These are phyloP conservation scores for Plantago lanceolata DNA, from an alignment of 305 asterid genomes.

Conservation along the genomic window DNA sequence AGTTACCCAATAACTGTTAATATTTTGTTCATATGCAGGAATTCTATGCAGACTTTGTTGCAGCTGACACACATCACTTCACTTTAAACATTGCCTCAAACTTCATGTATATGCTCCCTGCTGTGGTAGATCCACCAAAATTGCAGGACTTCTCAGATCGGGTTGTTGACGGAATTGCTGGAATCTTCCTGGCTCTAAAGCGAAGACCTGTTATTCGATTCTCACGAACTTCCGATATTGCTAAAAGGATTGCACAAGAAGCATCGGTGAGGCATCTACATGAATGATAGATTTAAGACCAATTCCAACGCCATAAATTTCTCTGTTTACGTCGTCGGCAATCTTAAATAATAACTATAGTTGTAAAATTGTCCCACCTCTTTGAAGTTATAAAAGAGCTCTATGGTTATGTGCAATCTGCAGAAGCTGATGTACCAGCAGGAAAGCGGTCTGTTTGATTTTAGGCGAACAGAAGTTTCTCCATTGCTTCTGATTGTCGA, in stretches of 20 bases:
- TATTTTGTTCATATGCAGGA: slow-evolving; percentile 60
- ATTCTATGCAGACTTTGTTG: slow-evolving; percentile 88
- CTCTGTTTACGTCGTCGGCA: slow-evolving; percentile 13
- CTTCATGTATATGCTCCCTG: slow-evolving; percentile 86
- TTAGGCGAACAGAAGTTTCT: slow-evolving; percentile 87
- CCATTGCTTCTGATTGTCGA: slow-evolving; percentile 85
- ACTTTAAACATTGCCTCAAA: slow-evolving; percentile 68
- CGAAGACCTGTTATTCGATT: slow-evolving; percentile 87
- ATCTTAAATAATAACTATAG: slow-evolving; percentile 14
- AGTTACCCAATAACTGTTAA: slow-evolving; percentile 21
- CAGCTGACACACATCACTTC: slow-evolving; percentile 83
- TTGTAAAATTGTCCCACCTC: slow-evolving; percentile 11
- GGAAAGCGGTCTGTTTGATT: slow-evolving; percentile 95
- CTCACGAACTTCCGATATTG: slow-evolving; percentile 83
- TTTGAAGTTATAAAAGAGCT: slow-evolving; percentile 14
- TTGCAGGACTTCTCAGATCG: slow-evolving; percentile 76
- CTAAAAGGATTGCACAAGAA: slow-evolving; percentile 91
- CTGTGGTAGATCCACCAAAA: slow-evolving; percentile 83
- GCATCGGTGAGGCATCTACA: slow-evolving; percentile 55
- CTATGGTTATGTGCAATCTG: slow-evolving; percentile 25
- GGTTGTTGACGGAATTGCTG: slow-evolving; percentile 86
- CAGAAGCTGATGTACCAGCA: slow-evolving; percentile 99
- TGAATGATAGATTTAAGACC: slow-evolving; percentile 9
- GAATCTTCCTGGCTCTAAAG: slow-evolving; percentile 77
- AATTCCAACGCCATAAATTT: slow-evolving; percentile 9